Evolutionary conservation across 345 rosid species (phyloP).

Genomic region (Gossypium turneri): DNA sequence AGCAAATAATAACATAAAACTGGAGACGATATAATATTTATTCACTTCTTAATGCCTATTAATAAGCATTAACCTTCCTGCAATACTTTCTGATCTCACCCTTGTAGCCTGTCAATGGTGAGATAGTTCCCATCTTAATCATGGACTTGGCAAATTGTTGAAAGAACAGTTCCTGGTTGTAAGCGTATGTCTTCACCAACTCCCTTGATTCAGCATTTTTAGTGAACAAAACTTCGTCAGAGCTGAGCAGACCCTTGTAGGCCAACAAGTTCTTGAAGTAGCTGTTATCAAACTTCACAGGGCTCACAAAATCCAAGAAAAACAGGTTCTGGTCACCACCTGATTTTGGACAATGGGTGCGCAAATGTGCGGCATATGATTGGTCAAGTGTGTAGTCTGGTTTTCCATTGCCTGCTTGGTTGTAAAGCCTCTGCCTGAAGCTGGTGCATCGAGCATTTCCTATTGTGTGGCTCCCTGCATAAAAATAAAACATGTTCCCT

Average conservation of each 20-base stretch:
- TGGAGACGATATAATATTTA: neutral
- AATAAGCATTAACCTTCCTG: conserved; percentile 60
- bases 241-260: conserved; percentile 66
- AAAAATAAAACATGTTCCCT: neutral
- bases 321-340: conserved; percentile 73
- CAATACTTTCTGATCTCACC: conserved; percentile 85
- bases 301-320: conserved; percentile 54
- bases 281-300: conserved; percentile 62
- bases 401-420: conserved; percentile 68
- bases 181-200: conserved; percentile 69
- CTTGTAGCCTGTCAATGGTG: conserved; percentile 72
- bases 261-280: conserved; percentile 77
- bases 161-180: conserved; percentile 56
- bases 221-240: conserved; percentile 73
- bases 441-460: conserved; percentile 81
- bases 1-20: neutral
- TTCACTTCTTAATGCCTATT: neutral
- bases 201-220: conserved; percentile 51
- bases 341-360: conserved; percentile 49
- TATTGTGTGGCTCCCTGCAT: conserved; percentile 87
- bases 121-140: conserved; percentile 82
- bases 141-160: conserved; percentile 79
- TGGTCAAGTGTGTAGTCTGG: conserved; percentile 71
- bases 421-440: conserved; percentile 92
- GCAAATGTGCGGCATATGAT: conserved; percentile 48